Evolutionary conservation across 148 eudicot genomes (phyloP).

Genomic region (Rhododendron williamsianum): DNA sequence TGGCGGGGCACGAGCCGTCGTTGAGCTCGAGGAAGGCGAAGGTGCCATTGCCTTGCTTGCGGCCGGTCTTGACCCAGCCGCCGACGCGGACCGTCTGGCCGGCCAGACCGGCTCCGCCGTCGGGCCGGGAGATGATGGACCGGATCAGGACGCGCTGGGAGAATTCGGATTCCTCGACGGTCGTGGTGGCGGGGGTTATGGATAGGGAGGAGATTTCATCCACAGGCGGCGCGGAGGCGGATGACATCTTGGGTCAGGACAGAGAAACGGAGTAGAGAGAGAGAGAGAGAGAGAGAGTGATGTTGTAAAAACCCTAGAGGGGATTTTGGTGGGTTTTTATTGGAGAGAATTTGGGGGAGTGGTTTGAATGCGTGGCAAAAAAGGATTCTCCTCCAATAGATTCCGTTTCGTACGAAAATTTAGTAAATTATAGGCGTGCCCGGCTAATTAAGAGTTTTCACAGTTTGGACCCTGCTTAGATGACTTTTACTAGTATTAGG

Average conservation of each 20-base stretch:
- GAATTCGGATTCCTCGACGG: constrained; percentile 39
- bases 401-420: not conserved
- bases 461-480: not conserved
- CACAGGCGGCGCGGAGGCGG: constrained; percentile 16
- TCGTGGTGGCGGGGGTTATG: constrained; percentile 12
- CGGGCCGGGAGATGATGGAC: constrained; percentile 42
- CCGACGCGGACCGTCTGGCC: constrained; percentile 54
- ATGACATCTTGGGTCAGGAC: not conserved
- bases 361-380: not conserved
- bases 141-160: constrained; percentile 61
- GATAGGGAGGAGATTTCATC: constrained; percentile 17
- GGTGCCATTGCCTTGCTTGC: constrained; percentile 64
- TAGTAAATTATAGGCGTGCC: too few species aligned
- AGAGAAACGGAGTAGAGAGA: not conserved
- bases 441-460: too few species aligned
- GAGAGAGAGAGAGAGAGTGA: not conserved
- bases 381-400: not conserved
- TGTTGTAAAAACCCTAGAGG: not conserved
- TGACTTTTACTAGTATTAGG: too few species aligned
- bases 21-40: constrained; percentile 80
- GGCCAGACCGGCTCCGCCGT: constrained; percentile 69
- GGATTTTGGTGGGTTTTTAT: not conserved
- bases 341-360: not conserved
- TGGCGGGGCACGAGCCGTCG: constrained; percentile 75
- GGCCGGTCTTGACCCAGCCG: constrained; percentile 92